A percentile compares a stretch with the other conserved stretches of the same genome.
Conservation (phyloP, 23 red algal genomes). For the Gracilaria domingensis region DNA sequence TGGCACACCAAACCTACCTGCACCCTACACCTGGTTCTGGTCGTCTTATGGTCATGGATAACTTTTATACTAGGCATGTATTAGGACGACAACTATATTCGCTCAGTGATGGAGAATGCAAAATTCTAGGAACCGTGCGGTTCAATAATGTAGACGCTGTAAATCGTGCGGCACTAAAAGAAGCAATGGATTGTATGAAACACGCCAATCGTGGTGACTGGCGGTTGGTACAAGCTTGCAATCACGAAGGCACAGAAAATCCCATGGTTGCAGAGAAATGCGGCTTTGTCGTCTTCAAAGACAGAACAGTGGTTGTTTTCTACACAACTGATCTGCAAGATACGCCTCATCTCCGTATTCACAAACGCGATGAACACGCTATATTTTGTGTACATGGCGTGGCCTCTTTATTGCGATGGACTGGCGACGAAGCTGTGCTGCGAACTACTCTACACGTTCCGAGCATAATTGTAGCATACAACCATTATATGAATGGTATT, state of each 20-base stretch:
- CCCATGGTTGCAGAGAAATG: neutral
- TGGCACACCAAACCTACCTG: neutral
- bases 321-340: slow-evolving; percentile 3
- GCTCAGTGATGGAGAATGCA: neutral
- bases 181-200: too few relatives aligned
- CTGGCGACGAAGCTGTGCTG: neutral
- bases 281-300: slow-evolving; percentile 18
- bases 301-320: neutral
- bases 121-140: too few relatives aligned
- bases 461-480: slow-evolving; percentile 6
- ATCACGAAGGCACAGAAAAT: neutral
- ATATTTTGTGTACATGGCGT: neutral
- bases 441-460: neutral
- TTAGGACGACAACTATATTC: neutral
- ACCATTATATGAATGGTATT: slow-evolving; percentile 10
- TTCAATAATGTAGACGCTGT: too few relatives aligned
- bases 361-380: neutral
- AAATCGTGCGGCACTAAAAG: too few relatives aligned
- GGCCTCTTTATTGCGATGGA: neutral
- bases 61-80: slow-evolving; percentile 1
- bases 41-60: neutral
- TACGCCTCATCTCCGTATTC: neutral
- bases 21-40: neutral
- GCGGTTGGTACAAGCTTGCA: neutral
- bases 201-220: neutral